Conservation (phyloP, 768 basidiomycete genomes). For the Hygrophorus russula region DNA sequence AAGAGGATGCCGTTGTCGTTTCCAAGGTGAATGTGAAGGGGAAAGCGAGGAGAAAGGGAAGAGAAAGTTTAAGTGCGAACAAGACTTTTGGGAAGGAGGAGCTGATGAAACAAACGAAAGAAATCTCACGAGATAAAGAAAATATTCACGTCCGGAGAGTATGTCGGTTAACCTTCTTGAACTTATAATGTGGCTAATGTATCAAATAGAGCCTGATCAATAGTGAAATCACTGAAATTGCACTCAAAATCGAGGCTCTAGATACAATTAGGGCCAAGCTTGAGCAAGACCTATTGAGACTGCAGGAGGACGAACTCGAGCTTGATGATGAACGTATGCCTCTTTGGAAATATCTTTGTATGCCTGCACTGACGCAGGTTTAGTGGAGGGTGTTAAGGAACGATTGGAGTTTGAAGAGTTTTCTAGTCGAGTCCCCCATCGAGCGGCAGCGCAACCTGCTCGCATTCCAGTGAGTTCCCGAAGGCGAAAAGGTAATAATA, state of each 20-base stretch:
- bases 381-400: constrained; percentile 87
- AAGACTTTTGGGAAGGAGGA: constrained; percentile 79
- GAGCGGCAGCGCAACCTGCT: constrained; percentile 23
- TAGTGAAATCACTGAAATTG: constrained; percentile 82
- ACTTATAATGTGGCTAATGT: constrained; percentile 7
- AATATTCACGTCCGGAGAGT: constrained; percentile 86
- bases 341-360: neutral
- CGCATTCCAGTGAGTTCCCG: constrained; percentile 52
- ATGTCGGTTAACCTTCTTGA: constrained; percentile 17
- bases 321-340: constrained; percentile 88
- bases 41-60: constrained; percentile 42
- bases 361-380: constrained; percentile 5
- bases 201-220: constrained; percentile 63
- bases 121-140: constrained; percentile 86
- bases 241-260: constrained; percentile 78
- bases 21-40: constrained; percentile 30
- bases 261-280: constrained; percentile 72
- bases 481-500: constrained; percentile 46
- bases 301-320: constrained; percentile 94
- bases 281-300: constrained; percentile 69
- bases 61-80: constrained; percentile 56
- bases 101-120: constrained; percentile 69
- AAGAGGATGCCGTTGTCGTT: constrained; percentile 66
- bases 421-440: constrained; percentile 16
- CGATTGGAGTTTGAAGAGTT: constrained; percentile 63